phyloP scores from a whole-genome alignment of 495 filamentous ascomycete genomes.

The Lichina pygmaea region DNA sequence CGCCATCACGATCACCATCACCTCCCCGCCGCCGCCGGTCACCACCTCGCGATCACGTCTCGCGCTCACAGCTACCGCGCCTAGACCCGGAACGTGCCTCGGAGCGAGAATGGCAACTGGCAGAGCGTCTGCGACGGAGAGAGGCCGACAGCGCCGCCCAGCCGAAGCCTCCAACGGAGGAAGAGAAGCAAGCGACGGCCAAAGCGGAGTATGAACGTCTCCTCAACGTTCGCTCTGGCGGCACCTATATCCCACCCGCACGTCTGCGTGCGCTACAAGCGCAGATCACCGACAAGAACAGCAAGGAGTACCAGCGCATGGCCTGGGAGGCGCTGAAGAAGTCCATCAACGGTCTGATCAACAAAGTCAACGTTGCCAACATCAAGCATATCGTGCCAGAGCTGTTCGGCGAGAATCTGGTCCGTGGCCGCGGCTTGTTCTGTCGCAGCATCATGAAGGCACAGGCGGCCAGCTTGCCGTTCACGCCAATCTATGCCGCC shows the following conservation, averaged over 20 bases:
- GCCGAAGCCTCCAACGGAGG: slow-evolving; percentile 41
- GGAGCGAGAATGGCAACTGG: slow-evolving; percentile 35
- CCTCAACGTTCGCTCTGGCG: slow-evolving; percentile 70
- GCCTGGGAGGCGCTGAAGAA: slow-evolving; percentile 98
- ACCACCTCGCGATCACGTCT: slow-evolving; percentile 17
- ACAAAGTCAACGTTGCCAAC: slow-evolving; percentile 92
- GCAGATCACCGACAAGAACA: slow-evolving; percentile 84
- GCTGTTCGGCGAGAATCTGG: slow-evolving; percentile 78
- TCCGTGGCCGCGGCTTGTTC: slow-evolving; percentile 75
- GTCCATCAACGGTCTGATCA: slow-evolving; percentile 92
- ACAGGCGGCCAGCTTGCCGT: slow-evolving; percentile 84
- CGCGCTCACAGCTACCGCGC: slow-evolving; percentile 11
- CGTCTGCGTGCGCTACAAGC: slow-evolving; percentile 76
- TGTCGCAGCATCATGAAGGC: slow-evolving; percentile 94
- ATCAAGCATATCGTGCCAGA: slow-evolving; percentile 95
- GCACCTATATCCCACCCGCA: slow-evolving; percentile 86
- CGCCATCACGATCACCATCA: too few species aligned
- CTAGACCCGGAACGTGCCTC: slow-evolving; percentile 26
- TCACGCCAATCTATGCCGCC: slow-evolving; percentile 81
- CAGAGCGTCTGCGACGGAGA: slow-evolving; percentile 27
- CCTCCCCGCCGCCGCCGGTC: slow-evolving; percentile 16
- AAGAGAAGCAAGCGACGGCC: slow-evolving; percentile 56
- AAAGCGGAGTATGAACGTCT: slow-evolving; percentile 84
- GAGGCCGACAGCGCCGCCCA: slow-evolving; percentile 17
- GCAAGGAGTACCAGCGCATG: slow-evolving; percentile 96